Base-by-base conservation (phyloP, 1,284 basidiomycete genomes). In the Cryptococcus sp. region DNA sequence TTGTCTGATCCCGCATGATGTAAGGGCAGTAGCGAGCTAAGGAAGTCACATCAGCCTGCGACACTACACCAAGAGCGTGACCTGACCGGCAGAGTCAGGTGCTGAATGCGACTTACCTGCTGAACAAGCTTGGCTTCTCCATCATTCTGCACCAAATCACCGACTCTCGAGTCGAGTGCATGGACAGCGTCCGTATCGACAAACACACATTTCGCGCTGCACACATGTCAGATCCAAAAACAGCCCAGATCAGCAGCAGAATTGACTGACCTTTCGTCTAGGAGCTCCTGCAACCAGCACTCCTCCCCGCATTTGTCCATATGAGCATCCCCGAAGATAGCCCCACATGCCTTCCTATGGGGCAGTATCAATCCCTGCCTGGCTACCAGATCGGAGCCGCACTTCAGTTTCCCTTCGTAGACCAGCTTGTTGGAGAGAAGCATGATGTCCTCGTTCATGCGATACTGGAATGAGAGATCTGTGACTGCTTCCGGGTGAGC, bases 401-500 rank as follows among this genome's bases (percentile, higher is more conserved):
- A 94, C 43, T 81, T 83, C 50, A 99, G 81, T 20, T 87, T 83
- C 54, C 90, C 85, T 17, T 84, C 80, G 71, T 99, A 99, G 17
- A 98, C 89, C 39, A 99, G 84, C 56, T 83, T 83, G 75, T 99
- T 99, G 5, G 92, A 93, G 13, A 99, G 80, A 8, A 84, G 73
- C 95, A 98, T 99, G 72, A 99, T 98, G 60, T 96, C 93, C 57
- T 85, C 85, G 75, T 95, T 97, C 95, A 99, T 99, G 54, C 96
- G 84, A 74, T 99, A 99, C 73, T 99, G 95, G 53, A 88, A 83
- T 0, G 85, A 84, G 35, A 99, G 83, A 64, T 93, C 88, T 19
- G 89, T 85, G 45, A 97, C 88, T 1, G 92, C 86, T 20, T 85
- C 78, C 0, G 91, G 91, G 69, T 97, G 91, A 0, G 88, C 87